Percentiles rank a stretch among this genome's conserved stretches.
Conservation (phyloP, 108 stramenopile genomes). For the Stephanodiscus triporus region DNA sequence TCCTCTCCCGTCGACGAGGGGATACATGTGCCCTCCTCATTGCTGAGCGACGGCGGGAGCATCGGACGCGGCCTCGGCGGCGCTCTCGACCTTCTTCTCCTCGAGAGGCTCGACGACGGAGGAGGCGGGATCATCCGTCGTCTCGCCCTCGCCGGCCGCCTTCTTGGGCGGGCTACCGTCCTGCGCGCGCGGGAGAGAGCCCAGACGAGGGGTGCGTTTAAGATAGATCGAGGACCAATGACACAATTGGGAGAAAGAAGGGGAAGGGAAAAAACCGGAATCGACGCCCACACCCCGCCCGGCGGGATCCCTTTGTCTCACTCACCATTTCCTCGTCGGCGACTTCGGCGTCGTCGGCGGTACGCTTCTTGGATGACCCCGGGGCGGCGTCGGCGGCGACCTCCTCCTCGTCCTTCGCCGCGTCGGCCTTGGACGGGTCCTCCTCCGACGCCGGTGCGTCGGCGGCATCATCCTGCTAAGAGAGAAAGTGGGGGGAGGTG, state of each 20-base stretch:
- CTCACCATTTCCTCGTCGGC: conserved; percentile 11
- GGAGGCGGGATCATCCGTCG: neutral
- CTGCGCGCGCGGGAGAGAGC: neutral
- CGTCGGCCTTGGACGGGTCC: neutral
- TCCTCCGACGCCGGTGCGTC: conserved; percentile 12
- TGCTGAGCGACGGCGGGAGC: conserved; percentile 13
- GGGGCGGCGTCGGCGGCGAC: conserved; percentile 7
- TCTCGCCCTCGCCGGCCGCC: conserved; percentile 3
- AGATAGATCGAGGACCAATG: neutral
- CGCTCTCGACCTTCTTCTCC: conserved; percentile 10
- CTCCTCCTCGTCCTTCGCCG: conserved; percentile 6
- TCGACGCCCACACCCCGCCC: neutral
- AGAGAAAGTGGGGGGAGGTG: neutral
- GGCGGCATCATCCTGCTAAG: neutral
- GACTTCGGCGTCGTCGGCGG: neutral
- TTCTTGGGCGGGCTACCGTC: conserved; percentile 21
- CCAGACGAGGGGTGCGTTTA: too few species aligned
- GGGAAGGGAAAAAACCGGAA: neutral
- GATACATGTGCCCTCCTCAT: too few species aligned
- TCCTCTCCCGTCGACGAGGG: too few species aligned
- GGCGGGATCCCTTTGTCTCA: neutral
- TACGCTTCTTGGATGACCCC: conserved; percentile 2
- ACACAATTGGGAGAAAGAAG: neutral
- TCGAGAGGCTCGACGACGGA: neutral
- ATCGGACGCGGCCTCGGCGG: conserved; percentile 1